A percentile compares a stretch with the other conserved stretches of the same genome.
Conservation (phyloP, 305 asterid species). For the Caryopteris hybrid region DNA sequence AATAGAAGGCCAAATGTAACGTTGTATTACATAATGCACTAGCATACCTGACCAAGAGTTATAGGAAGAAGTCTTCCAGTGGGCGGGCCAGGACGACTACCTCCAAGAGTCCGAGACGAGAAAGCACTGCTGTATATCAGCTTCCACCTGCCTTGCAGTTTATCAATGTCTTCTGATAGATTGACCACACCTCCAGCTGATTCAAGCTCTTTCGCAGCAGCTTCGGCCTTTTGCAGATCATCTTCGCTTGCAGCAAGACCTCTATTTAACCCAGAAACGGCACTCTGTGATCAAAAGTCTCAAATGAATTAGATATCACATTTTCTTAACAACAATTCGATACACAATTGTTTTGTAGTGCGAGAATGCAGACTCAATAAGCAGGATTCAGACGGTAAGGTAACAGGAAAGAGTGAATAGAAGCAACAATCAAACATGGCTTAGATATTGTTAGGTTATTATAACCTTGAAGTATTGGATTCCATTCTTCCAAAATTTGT, state of each 20-base stretch:
- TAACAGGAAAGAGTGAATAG: neutral
- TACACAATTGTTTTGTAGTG: neutral
- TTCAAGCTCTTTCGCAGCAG: slow-evolving; percentile 80
- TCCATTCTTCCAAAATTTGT: too few species aligned
- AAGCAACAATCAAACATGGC: neutral
- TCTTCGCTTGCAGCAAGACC: slow-evolving; percentile 91
- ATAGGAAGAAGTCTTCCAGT: slow-evolving; percentile 92
- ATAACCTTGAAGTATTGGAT: too few species aligned
- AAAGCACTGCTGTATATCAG: slow-evolving; percentile 91
- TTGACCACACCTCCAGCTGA: slow-evolving; percentile 59
- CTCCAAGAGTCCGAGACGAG: slow-evolving; percentile 86
- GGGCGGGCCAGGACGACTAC: slow-evolving; percentile 97
- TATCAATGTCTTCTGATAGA: slow-evolving; percentile 57
- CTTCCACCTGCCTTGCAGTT: slow-evolving; percentile 92
- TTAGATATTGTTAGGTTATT: neutral
- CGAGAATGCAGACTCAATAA: neutral
- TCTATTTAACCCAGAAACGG: slow-evolving; percentile 90
- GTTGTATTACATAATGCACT: neutral
- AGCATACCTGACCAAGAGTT: slow-evolving; percentile 77
- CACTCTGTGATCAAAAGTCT: slow-evolving; percentile 45
- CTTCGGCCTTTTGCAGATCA: slow-evolving; percentile 74
- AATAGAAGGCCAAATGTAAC: neutral
- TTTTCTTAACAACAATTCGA: neutral
- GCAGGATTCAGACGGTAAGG: neutral
- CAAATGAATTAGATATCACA: neutral